These are phyloP conservation scores for Silene vulgaris DNA, from an alignment of 179 eudicot genomes.

Conservation along the genomic window DNA sequence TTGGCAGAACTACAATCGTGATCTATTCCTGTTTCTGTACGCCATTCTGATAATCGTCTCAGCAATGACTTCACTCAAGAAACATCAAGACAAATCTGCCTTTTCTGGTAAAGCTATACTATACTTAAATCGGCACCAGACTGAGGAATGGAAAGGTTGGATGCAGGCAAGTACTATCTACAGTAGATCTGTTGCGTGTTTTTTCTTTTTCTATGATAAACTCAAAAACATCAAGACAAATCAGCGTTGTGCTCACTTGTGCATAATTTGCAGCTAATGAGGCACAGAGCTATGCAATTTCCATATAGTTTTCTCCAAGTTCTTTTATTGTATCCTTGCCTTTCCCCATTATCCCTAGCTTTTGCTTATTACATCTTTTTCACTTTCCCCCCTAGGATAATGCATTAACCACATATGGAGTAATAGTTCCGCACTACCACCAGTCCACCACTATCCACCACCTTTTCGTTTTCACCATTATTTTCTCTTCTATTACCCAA, in stretches of 20 bases:
- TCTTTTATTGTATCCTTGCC: too few relatives aligned
- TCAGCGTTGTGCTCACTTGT: not conserved
- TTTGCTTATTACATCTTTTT: too few relatives aligned
- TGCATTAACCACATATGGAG: too few relatives aligned
- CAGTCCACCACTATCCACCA: too few relatives aligned
- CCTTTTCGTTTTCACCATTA: too few relatives aligned
- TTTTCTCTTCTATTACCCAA: too few relatives aligned
- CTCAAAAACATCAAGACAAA: not conserved
- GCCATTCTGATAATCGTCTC: conserved; percentile 75
- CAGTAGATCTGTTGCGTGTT: not conserved
- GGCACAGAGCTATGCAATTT: too few relatives aligned
- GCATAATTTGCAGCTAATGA: too few relatives aligned
- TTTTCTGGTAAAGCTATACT: conserved; percentile 85
- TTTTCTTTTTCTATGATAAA: conserved; percentile 5
- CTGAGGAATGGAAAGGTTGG: conserved; percentile 99
- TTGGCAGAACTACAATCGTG: conserved; percentile 89
- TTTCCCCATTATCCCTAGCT: too few relatives aligned
- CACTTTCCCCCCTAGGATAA: too few relatives aligned
- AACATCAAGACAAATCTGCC: conserved; percentile 84
- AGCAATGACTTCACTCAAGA: conserved; percentile 84
- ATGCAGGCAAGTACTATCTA: conserved; percentile 73
- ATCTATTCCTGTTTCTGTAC: conserved; percentile 82
- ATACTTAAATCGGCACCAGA: conserved; percentile 92
- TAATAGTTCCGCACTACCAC: too few relatives aligned
- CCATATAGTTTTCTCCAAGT: too few relatives aligned